These are phyloP conservation scores for Mollisiaceae sp. DNA, from an alignment of 2,329 filamentous ascomycete genomes.

Conservation along the genomic window DNA sequence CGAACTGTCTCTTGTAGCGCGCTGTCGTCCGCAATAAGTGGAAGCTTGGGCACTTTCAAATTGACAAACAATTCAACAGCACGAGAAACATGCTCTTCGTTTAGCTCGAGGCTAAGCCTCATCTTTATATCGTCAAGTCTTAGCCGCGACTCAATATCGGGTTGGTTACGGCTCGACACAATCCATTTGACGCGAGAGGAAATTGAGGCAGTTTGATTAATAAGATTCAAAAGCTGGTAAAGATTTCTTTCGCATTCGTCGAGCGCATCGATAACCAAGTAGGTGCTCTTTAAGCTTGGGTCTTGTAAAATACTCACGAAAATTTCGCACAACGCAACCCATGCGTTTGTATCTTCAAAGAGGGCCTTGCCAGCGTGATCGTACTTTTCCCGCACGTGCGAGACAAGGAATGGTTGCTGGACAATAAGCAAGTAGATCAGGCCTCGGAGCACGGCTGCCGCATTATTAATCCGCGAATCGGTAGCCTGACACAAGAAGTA, in stretches of 20 bases:
- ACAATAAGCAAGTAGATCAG: conserved; percentile 40
- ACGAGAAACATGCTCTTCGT: conserved; percentile 40
- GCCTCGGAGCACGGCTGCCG: conserved; percentile 48
- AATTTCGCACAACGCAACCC: conserved; percentile 20
- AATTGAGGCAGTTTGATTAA: conserved; percentile 12
- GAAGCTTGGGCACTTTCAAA: too few species aligned
- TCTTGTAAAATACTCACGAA: conserved; percentile 23
- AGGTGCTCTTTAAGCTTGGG: conserved; percentile 15
- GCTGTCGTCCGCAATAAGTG: too few species aligned
- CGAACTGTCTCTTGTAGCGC: background rate
- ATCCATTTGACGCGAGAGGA: conserved; percentile 28
- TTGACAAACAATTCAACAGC: too few species aligned
- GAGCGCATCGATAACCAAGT: conserved; percentile 35
- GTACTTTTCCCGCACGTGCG: conserved; percentile 20
- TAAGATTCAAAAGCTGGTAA: conserved; percentile 21
- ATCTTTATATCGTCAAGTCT: too few species aligned
- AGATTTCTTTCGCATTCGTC: conserved; percentile 29
- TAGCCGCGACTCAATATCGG: conserved; percentile 19
- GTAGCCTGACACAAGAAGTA: conserved; percentile 51
- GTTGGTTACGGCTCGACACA: conserved; percentile 29
- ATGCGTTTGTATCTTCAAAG: conserved; percentile 24
- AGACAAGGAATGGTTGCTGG: background rate
- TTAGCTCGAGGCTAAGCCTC: conserved; percentile 42
- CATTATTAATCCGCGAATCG: conserved; percentile 46
- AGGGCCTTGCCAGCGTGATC: conserved; percentile 14